A percentile compares a stretch with the other conserved stretches of the same genome.
Evolutionary conservation across 352 stramenopile species (phyloP).

Genomic region (Pythium volutum): DNA sequence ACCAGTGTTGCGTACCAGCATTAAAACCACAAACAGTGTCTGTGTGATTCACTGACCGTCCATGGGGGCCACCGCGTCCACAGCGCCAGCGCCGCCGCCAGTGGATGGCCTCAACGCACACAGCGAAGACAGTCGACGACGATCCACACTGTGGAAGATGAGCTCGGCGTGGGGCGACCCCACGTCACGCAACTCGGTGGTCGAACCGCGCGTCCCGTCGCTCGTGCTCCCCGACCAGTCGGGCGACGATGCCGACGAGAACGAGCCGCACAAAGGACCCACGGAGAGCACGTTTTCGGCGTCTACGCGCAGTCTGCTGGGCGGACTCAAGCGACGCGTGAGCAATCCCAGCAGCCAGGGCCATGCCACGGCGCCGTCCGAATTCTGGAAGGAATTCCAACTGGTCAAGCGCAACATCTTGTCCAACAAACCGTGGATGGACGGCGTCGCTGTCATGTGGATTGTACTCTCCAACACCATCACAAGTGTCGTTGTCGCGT

Average conservation of each 20-base stretch:
- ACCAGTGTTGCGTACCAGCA: too few relatives aligned
- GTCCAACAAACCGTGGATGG: conserved; percentile 28
- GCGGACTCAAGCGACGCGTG: conserved; percentile 7
- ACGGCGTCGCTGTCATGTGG: conserved; percentile 29
- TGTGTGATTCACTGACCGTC: not conserved
- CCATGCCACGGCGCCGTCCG: conserved; percentile 10
- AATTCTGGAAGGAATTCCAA: conserved; percentile 29
- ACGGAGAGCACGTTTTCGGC: conserved; percentile 5
- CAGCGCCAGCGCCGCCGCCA: too few relatives aligned
- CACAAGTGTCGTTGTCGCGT: conserved; percentile 25
- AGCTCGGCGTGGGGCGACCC: not conserved
- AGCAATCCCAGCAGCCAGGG: conserved; percentile 11
- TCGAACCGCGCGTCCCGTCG: not conserved
- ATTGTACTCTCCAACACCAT: conserved; percentile 34
- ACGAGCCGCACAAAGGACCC: not conserved
- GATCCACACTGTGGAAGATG: not conserved
- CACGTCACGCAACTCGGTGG: not conserved
- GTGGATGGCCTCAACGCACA: too few relatives aligned
- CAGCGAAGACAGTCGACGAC: not conserved
- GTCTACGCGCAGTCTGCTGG: conserved; percentile 8
- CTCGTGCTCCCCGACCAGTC: too few relatives aligned
- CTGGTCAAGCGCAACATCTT: conserved; percentile 34
- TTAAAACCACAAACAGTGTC: too few relatives aligned
- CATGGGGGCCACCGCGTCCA: not conserved
- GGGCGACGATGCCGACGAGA: not conserved